Evolutionary conservation across 2,329 filamentous ascomycete species (phyloP).

Genomic region (Rhinocladiella similis): DNA sequence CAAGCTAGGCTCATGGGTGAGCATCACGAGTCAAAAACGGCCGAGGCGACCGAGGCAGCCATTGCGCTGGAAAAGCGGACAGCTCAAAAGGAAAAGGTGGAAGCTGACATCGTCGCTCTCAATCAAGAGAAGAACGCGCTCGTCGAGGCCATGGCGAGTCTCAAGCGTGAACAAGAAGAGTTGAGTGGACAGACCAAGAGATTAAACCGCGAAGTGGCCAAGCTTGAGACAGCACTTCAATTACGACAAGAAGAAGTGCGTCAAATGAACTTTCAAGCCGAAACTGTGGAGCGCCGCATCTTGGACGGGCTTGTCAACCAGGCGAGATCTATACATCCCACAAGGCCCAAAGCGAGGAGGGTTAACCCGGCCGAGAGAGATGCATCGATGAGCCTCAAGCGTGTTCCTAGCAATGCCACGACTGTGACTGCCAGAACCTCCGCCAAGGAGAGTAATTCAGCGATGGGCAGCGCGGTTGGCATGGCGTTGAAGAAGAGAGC

Average conservation of each 20-base stretch:
- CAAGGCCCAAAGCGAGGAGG: conserved; percentile 37
- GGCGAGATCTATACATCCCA: conserved; percentile 70
- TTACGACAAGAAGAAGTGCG: conserved; percentile 89
- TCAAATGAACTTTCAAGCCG: conserved; percentile 85
- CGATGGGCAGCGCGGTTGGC: conserved; percentile 37
- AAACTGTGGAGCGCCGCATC: conserved; percentile 86
- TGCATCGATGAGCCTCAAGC: conserved; percentile 54
- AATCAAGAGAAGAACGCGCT: conserved; percentile 64
- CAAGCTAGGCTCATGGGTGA: conserved; percentile 75
- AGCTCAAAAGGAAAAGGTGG: conserved; percentile 64
- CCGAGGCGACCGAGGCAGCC: conserved; percentile 75
- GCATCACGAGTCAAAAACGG: conserved; percentile 76
- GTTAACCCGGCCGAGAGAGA: conserved; percentile 26
- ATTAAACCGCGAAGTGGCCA: conserved; percentile 81
- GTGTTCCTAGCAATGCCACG: conserved; percentile 48
- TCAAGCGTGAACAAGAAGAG: conserved; percentile 59
- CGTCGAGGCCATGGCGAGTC: conserved; percentile 53
- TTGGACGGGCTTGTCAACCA: conserved; percentile 96
- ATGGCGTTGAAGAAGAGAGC: conserved; percentile 55
- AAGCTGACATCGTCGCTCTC: conserved; percentile 51
- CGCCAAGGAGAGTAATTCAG: conserved; percentile 34
- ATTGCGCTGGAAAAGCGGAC: conserved; percentile 76
- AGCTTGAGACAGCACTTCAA: conserved; percentile 83
- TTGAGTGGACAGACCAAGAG: conserved; percentile 76
- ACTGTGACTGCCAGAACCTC: conserved; percentile 42